Evolutionary conservation across 2,329 filamentous ascomycete species (phyloP), one percentile per base, ranked within the genome.

Genomic region (Tolypocladium endophyticum): DNA sequence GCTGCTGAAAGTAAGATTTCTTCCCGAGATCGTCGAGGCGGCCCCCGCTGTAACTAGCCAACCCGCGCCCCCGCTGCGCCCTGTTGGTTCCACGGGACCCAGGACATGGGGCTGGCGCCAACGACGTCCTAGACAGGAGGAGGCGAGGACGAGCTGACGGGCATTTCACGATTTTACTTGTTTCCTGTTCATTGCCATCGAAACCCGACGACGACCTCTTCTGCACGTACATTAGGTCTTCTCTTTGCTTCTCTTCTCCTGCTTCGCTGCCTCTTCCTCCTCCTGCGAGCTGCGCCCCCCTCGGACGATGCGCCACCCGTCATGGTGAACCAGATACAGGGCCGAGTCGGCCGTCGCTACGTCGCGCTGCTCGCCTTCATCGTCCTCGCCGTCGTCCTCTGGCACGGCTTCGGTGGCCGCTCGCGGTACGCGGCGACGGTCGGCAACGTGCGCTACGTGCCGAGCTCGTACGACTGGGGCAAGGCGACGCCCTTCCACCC

Each of bases 401-500:
- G 69, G 65, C 62, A 59, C 35, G 64, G 61, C 58, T 69, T 69
- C 60, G 64, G 59, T 30, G 18, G 65, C 23, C 61, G 63, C 43
- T 61, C 64, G 30, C n/a, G 30, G 64, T 61, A 54, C 58, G 62
- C 60, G 47, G 59, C 63, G 28, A 59, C 63, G 20, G n/a, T 39
- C 2, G 60, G 57, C 20, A 45, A 45, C 20, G 36, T 58, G 8
- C 60, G 58, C 28, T 73, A 72, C 57, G 62, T 72, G 18, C 69
- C 71, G 59, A 73, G 71, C 62, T 72, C 71, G 65, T 73, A 70
- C 62, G 73, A 76, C 64, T 76, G 74, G 74, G 68, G 68, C 64
- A 68, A 67, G 60, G 68, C 68, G 43, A 67, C 65, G 36, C 60
- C 72, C 33, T 71, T 69, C 61, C 60, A 73, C 58, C 72, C 74